Percentiles rank a stretch among this genome's conserved stretches.
Evolutionary conservation across 208 protist species (phyloP).

Genomic region (Entamoeba nuttalli): DNA sequence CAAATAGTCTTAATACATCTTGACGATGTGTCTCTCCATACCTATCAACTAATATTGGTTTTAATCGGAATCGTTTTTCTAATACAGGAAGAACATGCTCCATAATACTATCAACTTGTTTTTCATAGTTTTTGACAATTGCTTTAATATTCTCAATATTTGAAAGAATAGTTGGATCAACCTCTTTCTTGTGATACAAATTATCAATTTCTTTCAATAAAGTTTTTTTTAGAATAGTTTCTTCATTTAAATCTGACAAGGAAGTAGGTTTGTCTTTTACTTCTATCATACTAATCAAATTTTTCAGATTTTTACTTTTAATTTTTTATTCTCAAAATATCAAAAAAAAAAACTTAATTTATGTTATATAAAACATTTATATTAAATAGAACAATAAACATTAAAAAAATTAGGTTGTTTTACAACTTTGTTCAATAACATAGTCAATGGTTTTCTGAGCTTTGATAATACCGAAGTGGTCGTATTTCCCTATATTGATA

Average conservation of each 20-base stretch:
- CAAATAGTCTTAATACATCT: not conserved
- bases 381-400: no score
- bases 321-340: no score
- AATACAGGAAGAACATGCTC: not conserved
- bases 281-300: not conserved
- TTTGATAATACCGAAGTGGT: not conserved
- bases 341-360: no score
- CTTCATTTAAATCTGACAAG: not conserved
- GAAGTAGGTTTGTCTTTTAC: not conserved
- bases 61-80: not conserved
- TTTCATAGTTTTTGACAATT: not conserved
- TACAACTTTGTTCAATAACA: not conserved
- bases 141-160: not conserved
- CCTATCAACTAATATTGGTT: not conserved
- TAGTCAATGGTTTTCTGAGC: not conserved
- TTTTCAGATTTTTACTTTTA: no score
- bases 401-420: no score
- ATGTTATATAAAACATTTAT: no score
- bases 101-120: not conserved
- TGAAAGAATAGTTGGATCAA: not conserved
- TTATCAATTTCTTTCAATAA: not conserved
- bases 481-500: not conserved
- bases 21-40: not conserved
- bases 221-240: not conserved
- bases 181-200: not conserved